Evolutionary conservation across 306 rosid species (phyloP), one percentile per base, ranked within the genome.

Genomic region (Spatholobus suberectus): DNA sequence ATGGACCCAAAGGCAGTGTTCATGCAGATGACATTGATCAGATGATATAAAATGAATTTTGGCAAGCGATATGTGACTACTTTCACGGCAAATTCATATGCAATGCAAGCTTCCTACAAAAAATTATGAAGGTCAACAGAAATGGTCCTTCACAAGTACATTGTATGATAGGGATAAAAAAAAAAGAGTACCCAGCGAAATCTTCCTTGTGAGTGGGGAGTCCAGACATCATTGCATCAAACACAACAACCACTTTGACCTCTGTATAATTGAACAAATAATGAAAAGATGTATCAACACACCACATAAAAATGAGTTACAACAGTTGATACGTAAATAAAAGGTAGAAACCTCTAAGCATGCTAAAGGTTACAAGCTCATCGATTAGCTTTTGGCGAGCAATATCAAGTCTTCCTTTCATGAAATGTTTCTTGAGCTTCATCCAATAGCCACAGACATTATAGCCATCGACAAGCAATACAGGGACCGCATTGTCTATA

Each of bases 161-260:
- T 69, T 41, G 78, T 3, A 63, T 24, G 69, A 76, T 14, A 67
- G 29, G 85, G 9, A n/a, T n/a, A 5, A 41, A 73, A 14, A 20
- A 85, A 38, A 82, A 68, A 87, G 55, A 67, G 67, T 94, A 95
- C 98, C 98, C 96, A 0, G 81, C 89, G 68, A 90, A 90, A 73
- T 55, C 73, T 87, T 93, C 92, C 86, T 92, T 92, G 86, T 93
- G 97, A 14, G 91, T 82, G 9, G 99, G 96, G 84, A 92, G 90
- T 82, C 98, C 98, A 74, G 98, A 95, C 93, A 89, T 90, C 94
- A 92, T 84, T 54, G 99, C 98, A 89, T 93, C 99, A 85, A 95
- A 93, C 43, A 93, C 99, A 79, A 82, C 91, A 68, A 93, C 98
- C 69, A 96, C 93, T 83, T 96, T 92, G 79, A 96, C 91, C 89